phyloP scores from a whole-genome alignment of 345 rosid species.

The Camelina neglecta region DNA sequence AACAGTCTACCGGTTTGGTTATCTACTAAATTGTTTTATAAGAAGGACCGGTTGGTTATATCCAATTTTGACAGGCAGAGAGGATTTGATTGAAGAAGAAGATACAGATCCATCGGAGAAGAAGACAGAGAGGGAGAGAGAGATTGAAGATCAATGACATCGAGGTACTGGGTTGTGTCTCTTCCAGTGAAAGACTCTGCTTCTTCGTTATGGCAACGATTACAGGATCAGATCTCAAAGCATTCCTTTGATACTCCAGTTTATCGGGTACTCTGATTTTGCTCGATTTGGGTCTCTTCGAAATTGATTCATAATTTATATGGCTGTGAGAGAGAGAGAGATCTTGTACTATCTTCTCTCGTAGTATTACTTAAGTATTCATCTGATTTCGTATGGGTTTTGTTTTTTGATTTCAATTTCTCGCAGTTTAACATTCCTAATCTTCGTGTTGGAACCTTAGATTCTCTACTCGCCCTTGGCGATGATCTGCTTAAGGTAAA shows the following conservation, averaged over 20 bases:
- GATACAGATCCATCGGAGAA: slow-evolving; percentile 40
- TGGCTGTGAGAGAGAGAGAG: not conserved
- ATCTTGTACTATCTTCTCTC: slow-evolving; percentile 16
- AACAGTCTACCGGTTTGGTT: slow-evolving; percentile 23
- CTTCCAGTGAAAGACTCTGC: slow-evolving; percentile 88
- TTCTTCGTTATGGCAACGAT: slow-evolving; percentile 69
- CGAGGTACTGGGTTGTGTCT: slow-evolving; percentile 90
- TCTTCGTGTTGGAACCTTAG: slow-evolving; percentile 98
- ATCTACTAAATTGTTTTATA: slow-evolving; percentile 1
- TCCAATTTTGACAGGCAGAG: slow-evolving; percentile 40
- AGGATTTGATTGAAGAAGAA: slow-evolving; percentile 29
- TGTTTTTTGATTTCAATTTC: slow-evolving; percentile 18
- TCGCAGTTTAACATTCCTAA: slow-evolving; percentile 90
- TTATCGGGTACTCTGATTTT: slow-evolving; percentile 67
- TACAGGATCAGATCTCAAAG: slow-evolving; percentile 92
- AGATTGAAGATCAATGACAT: slow-evolving; percentile 62
- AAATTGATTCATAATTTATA: not conserved
- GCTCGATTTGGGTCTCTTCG: slow-evolving; percentile 2
- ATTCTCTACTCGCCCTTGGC: slow-evolving; percentile 91
- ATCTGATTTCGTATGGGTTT: not conserved
- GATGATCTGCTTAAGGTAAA: slow-evolving; percentile 93
- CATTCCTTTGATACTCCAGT: slow-evolving; percentile 97
- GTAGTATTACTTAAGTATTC: not conserved
- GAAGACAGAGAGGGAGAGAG: slow-evolving; percentile 24
- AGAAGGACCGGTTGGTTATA: slow-evolving; percentile 32